phyloP scores from a whole-genome alignment of 768 basidiomycete species.

The Suillus variegatus region DNA sequence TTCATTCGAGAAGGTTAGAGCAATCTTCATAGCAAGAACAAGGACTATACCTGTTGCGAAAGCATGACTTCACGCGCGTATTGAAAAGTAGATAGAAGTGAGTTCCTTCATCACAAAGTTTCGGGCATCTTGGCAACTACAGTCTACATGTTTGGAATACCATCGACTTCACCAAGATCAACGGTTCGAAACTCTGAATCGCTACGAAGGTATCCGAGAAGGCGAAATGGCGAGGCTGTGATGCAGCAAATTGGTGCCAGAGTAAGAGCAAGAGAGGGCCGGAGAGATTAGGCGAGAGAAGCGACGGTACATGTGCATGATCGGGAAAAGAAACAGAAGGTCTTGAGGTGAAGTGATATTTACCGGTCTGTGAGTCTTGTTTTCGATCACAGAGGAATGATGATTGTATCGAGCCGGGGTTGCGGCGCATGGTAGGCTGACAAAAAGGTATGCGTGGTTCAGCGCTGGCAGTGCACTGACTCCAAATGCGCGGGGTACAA shows the following conservation, averaged over 20 bases:
- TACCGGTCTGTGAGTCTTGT: slow-evolving; percentile 12
- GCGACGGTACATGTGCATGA: background rate
- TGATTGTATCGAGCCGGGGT: too few relatives aligned
- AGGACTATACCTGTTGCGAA: slow-evolving; percentile 19
- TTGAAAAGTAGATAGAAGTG: slow-evolving; percentile 38
- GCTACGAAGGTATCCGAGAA: slow-evolving; percentile 39
- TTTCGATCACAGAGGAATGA: too few relatives aligned
- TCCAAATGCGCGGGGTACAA: too few relatives aligned
- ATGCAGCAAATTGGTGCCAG: slow-evolving; percentile 25
- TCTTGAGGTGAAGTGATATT: slow-evolving; percentile 17
- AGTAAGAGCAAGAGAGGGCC: background rate
- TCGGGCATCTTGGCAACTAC: slow-evolving; percentile 42
- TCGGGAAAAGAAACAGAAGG: background rate
- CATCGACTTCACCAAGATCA: slow-evolving; percentile 45
- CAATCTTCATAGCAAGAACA: slow-evolving; percentile 13
- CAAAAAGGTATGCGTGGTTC: too few relatives aligned
- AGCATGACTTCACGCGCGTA: slow-evolving; percentile 35
- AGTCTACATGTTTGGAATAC: slow-evolving; percentile 35
- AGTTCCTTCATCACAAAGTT: slow-evolving; percentile 44
- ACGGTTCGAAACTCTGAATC: slow-evolving; percentile 37
- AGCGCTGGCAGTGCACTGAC: too few relatives aligned
- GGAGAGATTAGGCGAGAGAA: slow-evolving; percentile 21
- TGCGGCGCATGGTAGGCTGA: too few relatives aligned
- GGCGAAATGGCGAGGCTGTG: slow-evolving; percentile 42
- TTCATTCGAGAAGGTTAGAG: slow-evolving; percentile 20